Base-by-base conservation (phyloP, 768 basidiomycete species). In the Amanita pallidorosea region DNA sequence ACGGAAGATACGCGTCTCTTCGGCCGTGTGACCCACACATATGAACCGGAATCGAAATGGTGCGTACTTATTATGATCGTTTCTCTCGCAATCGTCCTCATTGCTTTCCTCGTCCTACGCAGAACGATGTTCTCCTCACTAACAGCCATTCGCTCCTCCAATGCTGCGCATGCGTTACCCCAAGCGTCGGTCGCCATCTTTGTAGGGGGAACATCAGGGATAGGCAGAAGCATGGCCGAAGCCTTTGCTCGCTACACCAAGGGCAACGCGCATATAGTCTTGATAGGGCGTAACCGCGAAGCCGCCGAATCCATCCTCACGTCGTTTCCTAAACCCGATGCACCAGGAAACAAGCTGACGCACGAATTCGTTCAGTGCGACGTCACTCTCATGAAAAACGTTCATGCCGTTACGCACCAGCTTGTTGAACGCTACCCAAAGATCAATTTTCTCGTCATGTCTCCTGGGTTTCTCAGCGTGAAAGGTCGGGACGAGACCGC, bases 281-380 rank as follows among this genome's bases (percentile, higher is more conserved):
- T 81, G 56, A 67, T 76, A 27, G 79, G 77, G 0, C 69, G 77
- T 9, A 79, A 78, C 62, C 66, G 67, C 41, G 61, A 54, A 13
- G 73, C 77, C 5, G 79, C 75, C 2, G 68, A 77, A 31, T 48
- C 58, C 17, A 70, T 76, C 54, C 64, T 81, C 50, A 66, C 70
- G 1, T 59, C 58, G 2, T 58, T 79, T 42, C 73, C 75, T 15
- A 47, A 37, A 20, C 18, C 18, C 17, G 7, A n/a, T n/a, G 63
- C 65, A 17, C 57, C 59, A 17, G 20, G 49, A 7, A 49, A 53
- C 37, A 56, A 47, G 11, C 23, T 51, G 31, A 58, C 52, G 17
- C 69, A 72, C 61, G 73, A 76, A 54, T 79, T 79, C 58, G 65
- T 79, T n/a, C 59, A 69, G 53, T 76, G 77, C 65, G 79, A 80